Percentiles rank a stretch among this genome's conserved stretches.
Conservation (phyloP, 2,329 filamentous ascomycete species). For the Alternaria infectoria region DNA sequence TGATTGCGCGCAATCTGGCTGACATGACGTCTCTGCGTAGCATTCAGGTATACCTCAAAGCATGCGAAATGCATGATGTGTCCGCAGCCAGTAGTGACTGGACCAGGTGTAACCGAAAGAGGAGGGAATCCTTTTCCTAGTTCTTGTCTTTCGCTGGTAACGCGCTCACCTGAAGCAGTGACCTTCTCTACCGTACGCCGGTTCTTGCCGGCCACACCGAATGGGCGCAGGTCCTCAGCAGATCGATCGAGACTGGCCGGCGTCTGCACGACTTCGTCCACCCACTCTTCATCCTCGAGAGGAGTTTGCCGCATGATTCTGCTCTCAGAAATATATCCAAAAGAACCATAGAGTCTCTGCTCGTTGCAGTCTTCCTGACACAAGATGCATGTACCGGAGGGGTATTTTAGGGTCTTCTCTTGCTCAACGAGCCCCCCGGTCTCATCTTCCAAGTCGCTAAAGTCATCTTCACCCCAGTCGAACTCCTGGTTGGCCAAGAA, state of each 20-base stretch:
- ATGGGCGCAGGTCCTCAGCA: conserved; percentile 82
- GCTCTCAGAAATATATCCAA: conserved; percentile 87
- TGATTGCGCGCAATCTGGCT: conserved; percentile 95
- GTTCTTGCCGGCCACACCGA: conserved; percentile 90
- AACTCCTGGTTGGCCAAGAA: conserved; percentile 90
- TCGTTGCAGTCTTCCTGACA: conserved; percentile 97
- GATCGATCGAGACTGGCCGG: conserved; percentile 84
- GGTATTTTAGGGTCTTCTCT: conserved; percentile 85
- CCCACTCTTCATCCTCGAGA: conserved; percentile 78
- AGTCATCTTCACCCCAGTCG: conserved; percentile 87
- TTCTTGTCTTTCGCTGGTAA: conserved; percentile 77
- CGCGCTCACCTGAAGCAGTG: conserved; percentile 72
- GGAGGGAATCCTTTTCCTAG: conserved; percentile 89
- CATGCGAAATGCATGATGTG: conserved; percentile 99
- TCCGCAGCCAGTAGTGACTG: conserved; percentile 88
- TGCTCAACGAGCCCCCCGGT: conserved; percentile 64
- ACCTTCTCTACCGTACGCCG: conserved; percentile 77
- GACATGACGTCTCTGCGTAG: conserved; percentile 80
- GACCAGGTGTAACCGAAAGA: conserved; percentile 69
- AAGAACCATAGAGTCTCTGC: conserved; percentile 86
- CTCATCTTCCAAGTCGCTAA: conserved; percentile 74
- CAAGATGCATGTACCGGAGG: conserved; percentile 89
- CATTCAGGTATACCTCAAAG: conserved; percentile 89
- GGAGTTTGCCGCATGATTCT: conserved; percentile 87
- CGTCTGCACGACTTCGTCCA: conserved; percentile 80